Evolutionary conservation across 192 early-diverging fungal species (phyloP), one percentile per base, ranked within the genome.

Genomic region (Backusella tuberculispora): DNA sequence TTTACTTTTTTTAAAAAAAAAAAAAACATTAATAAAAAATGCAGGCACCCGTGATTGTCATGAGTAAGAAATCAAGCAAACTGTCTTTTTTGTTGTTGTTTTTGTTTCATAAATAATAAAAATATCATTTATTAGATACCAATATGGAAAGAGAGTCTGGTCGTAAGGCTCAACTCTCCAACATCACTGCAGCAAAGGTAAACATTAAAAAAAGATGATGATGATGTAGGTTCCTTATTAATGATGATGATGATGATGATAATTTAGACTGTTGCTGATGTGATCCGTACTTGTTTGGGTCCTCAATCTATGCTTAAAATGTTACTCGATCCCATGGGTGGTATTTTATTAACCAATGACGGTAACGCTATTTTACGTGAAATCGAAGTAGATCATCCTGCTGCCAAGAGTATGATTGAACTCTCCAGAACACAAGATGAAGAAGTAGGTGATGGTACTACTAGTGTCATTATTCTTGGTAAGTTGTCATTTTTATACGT

Each of bases 271-370:
- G 95, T 99, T 43, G 93, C 98, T 41, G 98, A 99, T 84, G 94
- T 99, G 67, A 97, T 98, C 78, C 95, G 98, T 79, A 98, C 96
- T 44, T 99, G 97, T 85, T 88, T 99, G 40, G 98, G 98, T 42
- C 98, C 98, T 13, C 92, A 95, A 44, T 96, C 98, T 46, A 99
- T 99, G 98, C 88, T 99, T 73, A 99, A 99, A 86, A 98, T 99
- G 98, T 88, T 99, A 73, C 81, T 99, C 78, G 98, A 99, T 84
- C 98, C 98, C 21, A 99, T 99, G 98, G 98, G 98, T 79, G 98
- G 98, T 42, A 95, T 99, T 74, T 93, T 97, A 6, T 83, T 99
- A 80, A 99, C 98, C 38, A 98, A 98, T 84, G 98, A 99, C 78
- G 98, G 98, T 73, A 97, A 97, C 83, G 98, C 98, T 6, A 99